These are phyloP conservation scores for Ceriops tagal DNA, from an alignment of 345 rosid genomes.

Conservation along the genomic window DNA sequence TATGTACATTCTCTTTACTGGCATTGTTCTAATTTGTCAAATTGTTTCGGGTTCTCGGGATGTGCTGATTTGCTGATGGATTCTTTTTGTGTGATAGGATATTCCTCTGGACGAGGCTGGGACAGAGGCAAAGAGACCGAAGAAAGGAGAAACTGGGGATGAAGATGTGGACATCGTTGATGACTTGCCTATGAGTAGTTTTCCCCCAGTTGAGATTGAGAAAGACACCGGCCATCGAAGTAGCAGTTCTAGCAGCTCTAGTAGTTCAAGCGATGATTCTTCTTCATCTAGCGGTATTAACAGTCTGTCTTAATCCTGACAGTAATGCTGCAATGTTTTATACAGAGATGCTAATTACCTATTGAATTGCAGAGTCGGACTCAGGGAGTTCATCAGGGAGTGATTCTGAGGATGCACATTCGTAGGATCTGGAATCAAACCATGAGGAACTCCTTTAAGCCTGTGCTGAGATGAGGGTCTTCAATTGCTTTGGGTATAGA, in stretches of 20 bases:
- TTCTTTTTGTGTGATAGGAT: slow-evolving; percentile 23
- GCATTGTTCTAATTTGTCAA: neutral
- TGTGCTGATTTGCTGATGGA: neutral
- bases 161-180: slow-evolving; percentile 94
- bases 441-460: neutral
- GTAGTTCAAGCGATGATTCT: slow-evolving; percentile 48
- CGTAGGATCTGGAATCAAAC: slow-evolving; percentile 1
- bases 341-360: neutral
- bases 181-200: slow-evolving; percentile 67
- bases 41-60: neutral
- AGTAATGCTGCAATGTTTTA: neutral
- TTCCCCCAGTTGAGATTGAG: slow-evolving; percentile 84
- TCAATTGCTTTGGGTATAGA: neutral
- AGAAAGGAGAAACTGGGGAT: slow-evolving; percentile 72
- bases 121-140: slow-evolving; percentile 49
- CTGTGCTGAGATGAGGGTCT: neutral
- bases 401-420: slow-evolving; percentile 37
- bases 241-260: slow-evolving; percentile 52
- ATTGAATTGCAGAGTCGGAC: slow-evolving; percentile 29
- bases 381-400: slow-evolving; percentile 39
- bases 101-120: slow-evolving; percentile 25
- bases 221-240: slow-evolving; percentile 53
- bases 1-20: slow-evolving; percentile 7
- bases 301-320: neutral
- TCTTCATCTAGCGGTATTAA: slow-evolving; percentile 68